Conservation (phyloP, 2,329 filamentous ascomycete species). For the Cladorrhinum sp. region DNA sequence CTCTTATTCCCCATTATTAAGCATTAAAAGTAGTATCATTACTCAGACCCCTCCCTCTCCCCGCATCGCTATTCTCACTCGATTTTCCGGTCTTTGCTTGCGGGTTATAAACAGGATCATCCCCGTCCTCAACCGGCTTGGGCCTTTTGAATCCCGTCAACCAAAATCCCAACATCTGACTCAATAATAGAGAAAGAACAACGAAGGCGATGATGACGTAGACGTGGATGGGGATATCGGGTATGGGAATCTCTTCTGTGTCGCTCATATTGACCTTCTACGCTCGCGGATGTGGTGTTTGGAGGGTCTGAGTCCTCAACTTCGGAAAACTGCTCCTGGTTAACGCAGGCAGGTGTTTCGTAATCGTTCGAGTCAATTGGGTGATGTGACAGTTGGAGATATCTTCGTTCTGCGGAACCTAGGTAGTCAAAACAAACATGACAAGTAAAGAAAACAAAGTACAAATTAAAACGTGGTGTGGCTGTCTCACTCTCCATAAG, state of each 20-base stretch:
- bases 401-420: background rate
- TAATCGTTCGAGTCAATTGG: too few species aligned
- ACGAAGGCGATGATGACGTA: slow-evolving; percentile 12
- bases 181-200: slow-evolving; percentile 1
- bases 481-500: too few species aligned
- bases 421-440: background rate
- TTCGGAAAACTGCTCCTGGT: background rate
- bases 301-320: background rate
- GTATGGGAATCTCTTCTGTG: background rate
- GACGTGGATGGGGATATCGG: slow-evolving; percentile 9
- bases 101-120: too few species aligned
- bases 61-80: background rate
- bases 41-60: background rate
- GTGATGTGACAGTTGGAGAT: background rate
- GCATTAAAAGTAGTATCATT: background rate
- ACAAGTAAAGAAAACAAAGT: background rate
- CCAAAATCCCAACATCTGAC: slow-evolving; percentile 10
- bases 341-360: too few species aligned
- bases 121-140: background rate
- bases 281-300: background rate
- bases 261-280: slow-evolving; percentile 5
- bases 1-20: background rate
- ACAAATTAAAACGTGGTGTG: background rate
- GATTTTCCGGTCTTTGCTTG: background rate
- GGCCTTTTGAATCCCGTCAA: slow-evolving; percentile 15